These are phyloP conservation scores for Saprolegnia parasitica DNA, from an alignment of 352 stramenopile species.

Conservation along the genomic window DNA sequence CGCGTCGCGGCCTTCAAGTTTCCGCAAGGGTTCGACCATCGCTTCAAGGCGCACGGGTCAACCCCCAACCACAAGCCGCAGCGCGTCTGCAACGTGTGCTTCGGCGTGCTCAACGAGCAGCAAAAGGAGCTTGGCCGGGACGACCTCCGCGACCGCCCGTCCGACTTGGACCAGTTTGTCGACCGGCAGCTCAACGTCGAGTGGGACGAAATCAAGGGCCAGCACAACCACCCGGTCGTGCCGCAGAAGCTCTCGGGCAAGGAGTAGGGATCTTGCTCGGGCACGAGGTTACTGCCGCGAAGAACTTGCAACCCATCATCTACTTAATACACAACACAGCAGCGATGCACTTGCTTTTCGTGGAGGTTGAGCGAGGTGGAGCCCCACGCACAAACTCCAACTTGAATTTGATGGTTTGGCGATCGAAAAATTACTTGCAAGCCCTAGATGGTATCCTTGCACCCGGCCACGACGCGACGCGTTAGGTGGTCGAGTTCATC, in stretches of 20 bases:
- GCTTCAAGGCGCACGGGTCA: constrained; percentile 54
- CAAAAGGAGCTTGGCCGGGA: constrained; percentile 20
- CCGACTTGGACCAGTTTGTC: constrained; percentile 26
- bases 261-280: no score
- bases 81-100: constrained; percentile 72
- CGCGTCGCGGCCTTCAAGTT: constrained; percentile 70
- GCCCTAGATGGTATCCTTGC: no score
- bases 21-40: constrained; percentile 53
- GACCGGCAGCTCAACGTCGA: constrained; percentile 20
- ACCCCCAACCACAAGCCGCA: constrained; percentile 45
- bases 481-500: no score
- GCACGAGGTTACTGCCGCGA: no score
- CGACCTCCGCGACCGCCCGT: constrained; percentile 16
- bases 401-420: no score
- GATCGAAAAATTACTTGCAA: no score
- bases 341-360: no score
- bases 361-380: no score
- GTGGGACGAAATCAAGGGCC: constrained; percentile 29
- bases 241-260: constrained; percentile 10
- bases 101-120: constrained; percentile 33
- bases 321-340: no score
- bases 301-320: no score
- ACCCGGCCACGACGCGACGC: no score
- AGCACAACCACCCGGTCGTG: constrained; percentile 23
- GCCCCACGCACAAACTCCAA: no score